Evolutionary conservation across 768 basidiomycete genomes (phyloP), one percentile per base, ranked within the genome.

Genomic region (Phanerochaete carnosa): DNA sequence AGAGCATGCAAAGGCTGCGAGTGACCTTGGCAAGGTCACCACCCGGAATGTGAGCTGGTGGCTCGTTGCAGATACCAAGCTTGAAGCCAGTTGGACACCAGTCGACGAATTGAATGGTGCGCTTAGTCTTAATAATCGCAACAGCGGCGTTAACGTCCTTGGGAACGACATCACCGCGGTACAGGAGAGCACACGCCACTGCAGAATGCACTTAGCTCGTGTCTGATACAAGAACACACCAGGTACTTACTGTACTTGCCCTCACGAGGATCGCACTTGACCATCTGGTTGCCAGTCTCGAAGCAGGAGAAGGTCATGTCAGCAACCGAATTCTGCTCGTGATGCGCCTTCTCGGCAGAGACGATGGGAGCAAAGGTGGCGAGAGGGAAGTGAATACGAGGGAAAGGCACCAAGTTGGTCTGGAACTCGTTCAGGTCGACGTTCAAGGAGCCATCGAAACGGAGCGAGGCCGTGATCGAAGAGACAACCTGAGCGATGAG

Each of bases 41-140:
- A 23, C 87, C 87, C 22, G 89, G 89, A 45, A 90, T 86, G 68
- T 83, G 79, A 29, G 89, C 87, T 2, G 89, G 86, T 37, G 88
- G 82, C 73, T 90, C 88, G 73, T 89, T 89, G 76, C 88, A 90
- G 70, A 90, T 86, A 70, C 89, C 89, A 15, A 79, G 79, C 76
- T 89, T 89, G 85, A 89, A 89, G 58, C 89, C 89, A 57, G 89
- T 90, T 28, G 86, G 85, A 71, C 84, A 87, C 88, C 88, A 89
- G 70, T 89, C 88, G 65, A 89, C 89, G 62, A 88, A 89, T 69
- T 88, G 86, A 66, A 90, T 89, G 28, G 89, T 90, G 53, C 88
- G 81, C 78, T 87, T 88, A 30, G 89, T 90, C 78, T 88, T 88
- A 79, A 90, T 88, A 57, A 83, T 79, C 55, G 82, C 80, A 62